These are phyloP conservation scores for Torulaspora microellipsoides DNA, from an alignment of 805 yeast species.

Conservation along the genomic window DNA sequence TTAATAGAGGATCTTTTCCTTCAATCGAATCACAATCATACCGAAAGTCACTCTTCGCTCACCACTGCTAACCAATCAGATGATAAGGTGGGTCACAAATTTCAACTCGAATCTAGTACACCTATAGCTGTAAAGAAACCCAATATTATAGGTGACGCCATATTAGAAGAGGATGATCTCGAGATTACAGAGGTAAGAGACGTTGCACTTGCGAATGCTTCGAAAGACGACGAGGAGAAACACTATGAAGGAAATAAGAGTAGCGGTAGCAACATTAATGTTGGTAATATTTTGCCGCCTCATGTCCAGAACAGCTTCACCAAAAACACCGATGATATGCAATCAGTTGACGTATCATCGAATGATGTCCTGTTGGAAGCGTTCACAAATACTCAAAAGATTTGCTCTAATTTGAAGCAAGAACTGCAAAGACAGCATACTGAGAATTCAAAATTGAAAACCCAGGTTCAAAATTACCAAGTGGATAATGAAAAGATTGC, in stretches of 20 bases:
- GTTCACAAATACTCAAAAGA: conserved; percentile 37
- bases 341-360: conserved; percentile 24
- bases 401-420: conserved; percentile 33
- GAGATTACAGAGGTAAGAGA: conserved; percentile 41
- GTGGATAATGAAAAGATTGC: conserved; percentile 21
- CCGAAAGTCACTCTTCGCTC: conserved; percentile 4
- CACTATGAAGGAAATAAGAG: neutral
- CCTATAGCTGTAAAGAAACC: conserved; percentile 9
- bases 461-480: conserved; percentile 23
- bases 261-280: neutral
- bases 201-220: conserved; percentile 8
- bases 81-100: neutral
- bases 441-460: conserved; percentile 27
- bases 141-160: conserved; percentile 3
- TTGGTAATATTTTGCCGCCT: neutral
- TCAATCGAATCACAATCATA: conserved; percentile 2
- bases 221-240: neutral
- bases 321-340: neutral
- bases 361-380: conserved; percentile 39
- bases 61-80: conserved; percentile 5
- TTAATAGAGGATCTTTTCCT: conserved; percentile 17
- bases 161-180: conserved; percentile 32
- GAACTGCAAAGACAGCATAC: conserved; percentile 30
- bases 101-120: conserved; percentile 12
- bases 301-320: neutral